Base-by-base conservation (phyloP, 2,329 filamentous ascomycete species). In the Didymella keratinophila region DNA sequence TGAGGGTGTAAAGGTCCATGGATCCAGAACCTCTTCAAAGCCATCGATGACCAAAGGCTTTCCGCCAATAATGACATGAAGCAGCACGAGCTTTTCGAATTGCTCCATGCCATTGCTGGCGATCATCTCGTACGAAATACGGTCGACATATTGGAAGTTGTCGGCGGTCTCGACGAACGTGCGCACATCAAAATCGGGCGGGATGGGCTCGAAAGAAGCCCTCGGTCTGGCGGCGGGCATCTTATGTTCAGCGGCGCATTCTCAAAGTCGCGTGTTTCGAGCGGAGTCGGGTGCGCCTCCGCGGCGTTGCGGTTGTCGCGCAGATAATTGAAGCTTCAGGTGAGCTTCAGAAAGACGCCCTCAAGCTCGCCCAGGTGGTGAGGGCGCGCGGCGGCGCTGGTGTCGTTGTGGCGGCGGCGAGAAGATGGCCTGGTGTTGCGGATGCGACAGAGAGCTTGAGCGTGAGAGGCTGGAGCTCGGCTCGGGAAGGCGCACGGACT, bases 1-100 rank as follows among this genome's bases (percentile, higher is more conserved):
- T 55, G 87, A 83, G 7, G 84, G 82, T 41, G 88, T 91, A 76
- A 98, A 98, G 0, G 96, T 86, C 78, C 87, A 86, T 42, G 86
- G 85, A 50, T 95, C 90, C 41, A 97, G 79, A 28, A 86, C 83
- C 34, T 87, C 81, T 61, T 96, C 86, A 83, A 95, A 98, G 18
- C 92, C 92, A 71, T 96, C 92, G 53, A 99, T 90, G 11, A 98
- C 91, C 7, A 99, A 81, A 2, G 95, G 95, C 66, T 92, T 93
- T 2, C 95, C 95, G 25, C 89, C 89, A 47, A 89, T 83, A 50
- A 97, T 88, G 16, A 98, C 93, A 77, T 96, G 91, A 7, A 93
- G 82, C 45, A 89, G 80, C 0, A 98, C 88, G 10, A 98, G 84
- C 76, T 91, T 92, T 77, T 97, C 93, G 61, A 99, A 96, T 34